Conservation (phyloP, 2,329 filamentous ascomycete genomes). For the Escovopsis sp. region DNA sequence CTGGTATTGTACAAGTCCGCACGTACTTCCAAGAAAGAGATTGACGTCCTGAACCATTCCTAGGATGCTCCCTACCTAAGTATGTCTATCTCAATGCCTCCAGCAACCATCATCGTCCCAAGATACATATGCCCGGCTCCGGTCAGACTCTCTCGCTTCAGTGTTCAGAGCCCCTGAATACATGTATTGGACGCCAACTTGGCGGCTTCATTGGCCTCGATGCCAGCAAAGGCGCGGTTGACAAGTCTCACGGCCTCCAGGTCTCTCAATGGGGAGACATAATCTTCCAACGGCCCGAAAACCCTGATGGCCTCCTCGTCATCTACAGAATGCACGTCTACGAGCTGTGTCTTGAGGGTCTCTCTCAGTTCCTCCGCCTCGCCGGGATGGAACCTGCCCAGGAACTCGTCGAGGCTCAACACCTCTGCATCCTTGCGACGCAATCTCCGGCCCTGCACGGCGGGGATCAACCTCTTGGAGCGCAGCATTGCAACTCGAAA, state of each 20-base stretch:
- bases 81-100: too few species aligned
- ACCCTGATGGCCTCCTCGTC: too few species aligned
- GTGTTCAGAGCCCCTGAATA: too few species aligned
- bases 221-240: background rate
- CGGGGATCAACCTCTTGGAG: background rate
- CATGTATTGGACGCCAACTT: background rate
- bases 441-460: background rate
- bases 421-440: background rate
- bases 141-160: too few species aligned
- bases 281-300: background rate
- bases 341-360: background rate
- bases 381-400: background rate
- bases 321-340: too few species aligned
- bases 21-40: too few species aligned
- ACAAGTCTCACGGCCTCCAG: background rate
- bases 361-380: background rate
- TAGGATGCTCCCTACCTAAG: too few species aligned
- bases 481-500: background rate
- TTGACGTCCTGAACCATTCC: too few species aligned
- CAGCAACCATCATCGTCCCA: too few species aligned
- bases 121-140: too few species aligned
- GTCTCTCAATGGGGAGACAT: background rate
- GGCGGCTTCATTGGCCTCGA: background rate
- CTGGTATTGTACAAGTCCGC: too few species aligned
- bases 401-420: background rate